Percentiles rank a stretch among this genome's conserved stretches.
phyloP scores from a whole-genome alignment of 345 rosid genomes.

The Eucalyptus tenuipes region DNA sequence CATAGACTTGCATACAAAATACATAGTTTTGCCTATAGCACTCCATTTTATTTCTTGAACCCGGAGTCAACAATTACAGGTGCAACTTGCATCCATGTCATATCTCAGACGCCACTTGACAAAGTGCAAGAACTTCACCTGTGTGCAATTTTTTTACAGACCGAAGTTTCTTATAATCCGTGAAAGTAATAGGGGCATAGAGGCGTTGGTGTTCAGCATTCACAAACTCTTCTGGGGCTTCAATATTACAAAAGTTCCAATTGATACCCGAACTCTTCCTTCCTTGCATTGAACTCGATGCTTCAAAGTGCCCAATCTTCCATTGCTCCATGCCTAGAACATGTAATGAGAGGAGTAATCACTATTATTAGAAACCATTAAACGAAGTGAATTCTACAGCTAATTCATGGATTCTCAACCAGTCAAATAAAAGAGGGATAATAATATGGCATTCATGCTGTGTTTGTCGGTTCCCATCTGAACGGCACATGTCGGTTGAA shows the following conservation, averaged over 20 bases:
- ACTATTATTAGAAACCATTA: not conserved
- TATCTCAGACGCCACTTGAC: not conserved
- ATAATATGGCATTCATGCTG: not conserved
- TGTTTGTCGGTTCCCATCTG: not conserved
- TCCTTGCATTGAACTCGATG: slow-evolving; percentile 76
- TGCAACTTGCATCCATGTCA: not conserved
- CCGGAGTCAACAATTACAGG: not conserved
- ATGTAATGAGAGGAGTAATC: not conserved
- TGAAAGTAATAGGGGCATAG: slow-evolving; percentile 20
- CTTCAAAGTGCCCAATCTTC: slow-evolving; percentile 50
- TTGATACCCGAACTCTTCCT: slow-evolving; percentile 45
- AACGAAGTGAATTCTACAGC: not conserved
- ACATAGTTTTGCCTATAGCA: not conserved
- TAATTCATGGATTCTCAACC: not conserved
- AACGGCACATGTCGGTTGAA: not conserved
- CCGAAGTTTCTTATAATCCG: slow-evolving; percentile 34
- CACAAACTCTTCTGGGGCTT: slow-evolving; percentile 26
- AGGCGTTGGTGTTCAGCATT: slow-evolving; percentile 34
- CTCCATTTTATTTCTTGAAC: not conserved
- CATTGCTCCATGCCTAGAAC: slow-evolving; percentile 69
- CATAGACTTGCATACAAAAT: not conserved
- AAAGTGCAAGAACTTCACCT: slow-evolving; percentile 42
- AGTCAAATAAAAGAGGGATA: not conserved
- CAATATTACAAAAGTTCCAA: slow-evolving; percentile 56
- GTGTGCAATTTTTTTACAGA: slow-evolving; percentile 16